Evolutionary conservation across 2,329 filamentous ascomycete genomes (phyloP).

Genomic region (Aspergillus sergii): DNA sequence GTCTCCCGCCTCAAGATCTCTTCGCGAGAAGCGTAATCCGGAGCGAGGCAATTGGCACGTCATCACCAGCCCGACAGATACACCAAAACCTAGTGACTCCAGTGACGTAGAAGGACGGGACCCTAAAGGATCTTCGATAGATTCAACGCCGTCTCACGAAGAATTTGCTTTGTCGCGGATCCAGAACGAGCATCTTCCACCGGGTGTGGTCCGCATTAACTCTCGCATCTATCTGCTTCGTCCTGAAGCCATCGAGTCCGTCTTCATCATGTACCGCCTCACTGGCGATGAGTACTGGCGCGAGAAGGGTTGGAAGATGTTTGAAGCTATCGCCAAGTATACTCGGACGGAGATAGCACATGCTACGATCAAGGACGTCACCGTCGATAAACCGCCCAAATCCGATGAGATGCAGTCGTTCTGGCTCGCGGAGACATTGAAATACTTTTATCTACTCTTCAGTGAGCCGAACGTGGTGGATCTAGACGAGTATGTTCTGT

Average conservation of each 20-base stretch:
- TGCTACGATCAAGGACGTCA: slow-evolving; percentile 69
- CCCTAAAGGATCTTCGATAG: slow-evolving; percentile 10
- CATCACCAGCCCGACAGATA: slow-evolving; percentile 5
- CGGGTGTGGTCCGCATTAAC: slow-evolving; percentile 44
- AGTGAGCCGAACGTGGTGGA: slow-evolving; percentile 47
- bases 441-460: slow-evolving; percentile 53
- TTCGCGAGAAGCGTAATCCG: not conserved
- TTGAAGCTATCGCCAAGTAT: slow-evolving; percentile 62
- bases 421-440: slow-evolving; percentile 61
- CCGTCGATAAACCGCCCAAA: slow-evolving; percentile 46
- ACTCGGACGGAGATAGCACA: slow-evolving; percentile 66
- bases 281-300: slow-evolving; percentile 68
- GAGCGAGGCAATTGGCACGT: slow-evolving; percentile 26
- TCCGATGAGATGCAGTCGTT: slow-evolving; percentile 74
- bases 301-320: slow-evolving; percentile 75
- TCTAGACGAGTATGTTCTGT: slow-evolving; percentile 52
- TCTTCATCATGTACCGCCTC: slow-evolving; percentile 76
- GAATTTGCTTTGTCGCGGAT: slow-evolving; percentile 44
- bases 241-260: slow-evolving; percentile 78
- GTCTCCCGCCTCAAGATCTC: not conserved
- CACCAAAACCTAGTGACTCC: not conserved
- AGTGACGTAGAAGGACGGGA: slow-evolving; percentile 9
- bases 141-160: slow-evolving; percentile 37
- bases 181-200: slow-evolving; percentile 46
- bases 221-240: slow-evolving; percentile 45